Evolutionary conservation across 192 early-diverging fungal species (phyloP), one percentile per base, ranked within the genome.

Genomic region (Coemansia sp.): DNA sequence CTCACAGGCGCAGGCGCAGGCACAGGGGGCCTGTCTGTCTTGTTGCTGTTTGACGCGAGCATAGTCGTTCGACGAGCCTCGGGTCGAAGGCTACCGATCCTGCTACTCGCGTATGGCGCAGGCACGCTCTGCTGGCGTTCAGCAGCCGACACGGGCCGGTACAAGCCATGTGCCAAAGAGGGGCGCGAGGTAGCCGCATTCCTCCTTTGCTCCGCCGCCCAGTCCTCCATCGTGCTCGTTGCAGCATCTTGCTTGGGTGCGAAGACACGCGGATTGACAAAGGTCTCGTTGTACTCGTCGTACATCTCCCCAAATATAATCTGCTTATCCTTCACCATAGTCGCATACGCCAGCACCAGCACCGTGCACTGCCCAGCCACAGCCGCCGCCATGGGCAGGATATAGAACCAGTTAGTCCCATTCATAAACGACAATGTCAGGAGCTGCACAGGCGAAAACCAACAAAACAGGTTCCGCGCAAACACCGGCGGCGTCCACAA

Each of bases 361-460:
- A 74, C 77, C 36, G 77, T 74, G 66, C 85, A 83, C 36, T 89
- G 87, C 9, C 61, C 48, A 18, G 79, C 85, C 9, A 87, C 77
- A 7, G 76, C 68, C 3, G 72, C 67, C 9, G 86, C 77, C 21
- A 86, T 51, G 4, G 87, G 86, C 14, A 89, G 31, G 38, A 88
- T 77, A 34, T 86, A 81, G 65, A 79, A 72, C 71, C 85, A 86
- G 60, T 88, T 89, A 2, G 85, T 79, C 3, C 69, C 63, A 20
- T 81, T 67, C 69, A 86, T 74, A 50, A 74, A 72, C 13, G 71
- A 62, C 64, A 89, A 39, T 8, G 86, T 60, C 65, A 89, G 60
- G 20, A 85, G 80, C 72, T 89, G 88, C 10, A 76, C 80, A 0
- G 88, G 88, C 18, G 86, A 88, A 62, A 73, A 88, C 87, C 85